Conservation (phyloP, 345 rosid genomes). For the Moringa oleifera region DNA sequence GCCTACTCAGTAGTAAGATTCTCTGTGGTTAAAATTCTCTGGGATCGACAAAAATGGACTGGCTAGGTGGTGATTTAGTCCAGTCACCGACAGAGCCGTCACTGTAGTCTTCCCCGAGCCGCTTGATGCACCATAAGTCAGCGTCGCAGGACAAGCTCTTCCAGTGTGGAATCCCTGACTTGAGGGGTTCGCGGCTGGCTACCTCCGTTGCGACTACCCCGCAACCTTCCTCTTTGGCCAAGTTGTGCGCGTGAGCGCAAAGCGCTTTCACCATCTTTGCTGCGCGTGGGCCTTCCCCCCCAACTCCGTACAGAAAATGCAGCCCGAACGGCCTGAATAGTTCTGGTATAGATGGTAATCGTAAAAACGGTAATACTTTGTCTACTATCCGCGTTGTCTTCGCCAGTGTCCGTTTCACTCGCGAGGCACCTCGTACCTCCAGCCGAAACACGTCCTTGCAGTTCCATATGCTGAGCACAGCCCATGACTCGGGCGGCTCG, state of each 20-base stretch:
- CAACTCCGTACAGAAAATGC: conserved; percentile 83
- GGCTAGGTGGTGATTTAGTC: conserved; percentile 80
- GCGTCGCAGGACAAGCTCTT: conserved; percentile 66
- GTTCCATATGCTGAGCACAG: conserved; percentile 83
- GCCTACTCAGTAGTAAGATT: background rate
- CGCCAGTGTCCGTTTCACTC: conserved; percentile 45
- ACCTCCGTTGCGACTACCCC: conserved; percentile 83
- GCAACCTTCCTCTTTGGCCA: conserved; percentile 65
- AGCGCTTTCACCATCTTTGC: conserved; percentile 53
- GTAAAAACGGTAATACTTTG: conserved; percentile 63
- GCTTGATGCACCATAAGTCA: conserved; percentile 88
- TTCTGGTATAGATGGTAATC: conserved; percentile 80
- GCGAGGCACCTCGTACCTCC: conserved; percentile 75
- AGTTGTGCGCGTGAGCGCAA: conserved; percentile 77
- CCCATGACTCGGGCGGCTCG: conserved; percentile 88
- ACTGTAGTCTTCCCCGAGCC: conserved; percentile 72
- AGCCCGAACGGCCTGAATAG: conserved; percentile 75
- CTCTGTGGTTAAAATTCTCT: conserved; percentile 51
- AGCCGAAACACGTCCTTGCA: conserved; percentile 66
- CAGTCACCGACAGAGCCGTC: conserved; percentile 83
- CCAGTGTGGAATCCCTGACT: conserved; percentile 77
- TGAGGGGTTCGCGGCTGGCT: conserved; percentile 59
- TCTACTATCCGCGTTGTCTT: conserved; percentile 63
- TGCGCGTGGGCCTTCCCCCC: conserved; percentile 82
- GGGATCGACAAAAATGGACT: conserved; percentile 95